These are phyloP conservation scores for Borovskyia barvae DNA, from an alignment of 208 protist genomes.

Conservation along the genomic window DNA sequence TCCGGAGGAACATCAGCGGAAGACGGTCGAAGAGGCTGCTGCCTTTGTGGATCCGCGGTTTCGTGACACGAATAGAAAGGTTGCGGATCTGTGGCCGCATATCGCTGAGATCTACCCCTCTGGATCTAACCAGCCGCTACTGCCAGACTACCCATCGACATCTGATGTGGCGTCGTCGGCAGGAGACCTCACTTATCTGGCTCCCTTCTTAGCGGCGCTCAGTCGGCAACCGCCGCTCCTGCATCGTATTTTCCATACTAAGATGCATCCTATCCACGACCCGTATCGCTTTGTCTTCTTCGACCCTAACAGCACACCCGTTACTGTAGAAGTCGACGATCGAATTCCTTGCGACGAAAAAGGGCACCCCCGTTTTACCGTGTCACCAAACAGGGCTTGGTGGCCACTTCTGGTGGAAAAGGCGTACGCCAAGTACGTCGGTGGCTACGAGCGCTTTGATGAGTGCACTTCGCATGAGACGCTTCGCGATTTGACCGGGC, in stretches of 20 bases:
- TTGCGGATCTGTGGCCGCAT: constrained; percentile 58
- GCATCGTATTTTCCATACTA: constrained; percentile 51
- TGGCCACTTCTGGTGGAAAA: constrained; percentile 84
- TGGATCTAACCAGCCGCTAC: not conserved
- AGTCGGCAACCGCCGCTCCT: constrained; percentile 52
- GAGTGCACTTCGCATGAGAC: constrained; percentile 78
- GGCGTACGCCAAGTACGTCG: constrained; percentile 88
- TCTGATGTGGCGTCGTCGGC: constrained; percentile 37
- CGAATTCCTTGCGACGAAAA: constrained; percentile 52
- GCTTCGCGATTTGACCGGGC: constrained; percentile 76
- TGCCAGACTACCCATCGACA: not conserved
- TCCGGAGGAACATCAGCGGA: constrained; percentile 14
- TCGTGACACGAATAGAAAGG: constrained; percentile 53
- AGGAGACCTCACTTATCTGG: constrained; percentile 47
- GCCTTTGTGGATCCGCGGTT: constrained; percentile 26
- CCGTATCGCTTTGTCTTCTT: constrained; percentile 79
- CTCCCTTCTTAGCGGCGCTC: constrained; percentile 72
- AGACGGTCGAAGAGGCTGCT: constrained; percentile 14
- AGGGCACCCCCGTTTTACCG: constrained; percentile 42
- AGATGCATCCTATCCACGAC: constrained; percentile 29
- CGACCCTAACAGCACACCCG: constrained; percentile 67
- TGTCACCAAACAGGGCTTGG: constrained; percentile 38
- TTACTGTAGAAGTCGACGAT: constrained; percentile 76
- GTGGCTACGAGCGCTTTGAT: constrained; percentile 63
- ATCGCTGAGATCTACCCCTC: constrained; percentile 54